Evolutionary conservation across 176 grass and related monocot species (phyloP).

Genomic region (Eragrostis nindensis): DNA sequence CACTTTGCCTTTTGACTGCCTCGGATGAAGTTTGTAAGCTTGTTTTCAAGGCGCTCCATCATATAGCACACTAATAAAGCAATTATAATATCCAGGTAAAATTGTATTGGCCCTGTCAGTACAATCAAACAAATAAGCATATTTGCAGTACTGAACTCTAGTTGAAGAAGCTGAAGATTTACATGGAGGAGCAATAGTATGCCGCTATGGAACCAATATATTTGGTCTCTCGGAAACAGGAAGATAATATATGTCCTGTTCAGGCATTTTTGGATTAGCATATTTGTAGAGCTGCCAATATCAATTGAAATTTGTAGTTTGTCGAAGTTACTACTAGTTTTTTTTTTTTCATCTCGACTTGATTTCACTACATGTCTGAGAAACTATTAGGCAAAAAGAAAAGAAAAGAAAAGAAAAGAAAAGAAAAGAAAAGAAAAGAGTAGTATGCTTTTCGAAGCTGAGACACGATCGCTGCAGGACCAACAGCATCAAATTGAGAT

Average conservation of each 20-base stretch:
- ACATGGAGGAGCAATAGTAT: neutral
- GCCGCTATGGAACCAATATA: neutral
- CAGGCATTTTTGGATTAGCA: too few relatives aligned
- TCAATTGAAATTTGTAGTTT: too few relatives aligned
- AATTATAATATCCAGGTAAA: too few relatives aligned
- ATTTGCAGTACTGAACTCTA: neutral
- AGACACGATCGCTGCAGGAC: neutral
- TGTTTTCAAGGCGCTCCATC: neutral
- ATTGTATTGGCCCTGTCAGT: neutral
- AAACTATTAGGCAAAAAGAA: too few relatives aligned
- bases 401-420: too few relatives aligned
- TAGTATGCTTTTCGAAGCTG: too few relatives aligned
- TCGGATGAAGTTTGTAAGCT: conserved; percentile 8
- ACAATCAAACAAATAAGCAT: neutral
- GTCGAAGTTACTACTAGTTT: too few relatives aligned
- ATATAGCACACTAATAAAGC: neutral
- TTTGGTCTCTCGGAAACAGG: neutral
- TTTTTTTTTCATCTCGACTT: too few relatives aligned
- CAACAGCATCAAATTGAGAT: neutral
- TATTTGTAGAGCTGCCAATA: too few relatives aligned
- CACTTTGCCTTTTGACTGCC: neutral
- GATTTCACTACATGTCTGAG: too few relatives aligned
- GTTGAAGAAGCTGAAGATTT: neutral
- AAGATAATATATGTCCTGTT: neutral
- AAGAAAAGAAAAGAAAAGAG: too few relatives aligned